phyloP scores from a whole-genome alignment of 1,284 basidiomycete species.

The Trichosporon coremiiforme region DNA sequence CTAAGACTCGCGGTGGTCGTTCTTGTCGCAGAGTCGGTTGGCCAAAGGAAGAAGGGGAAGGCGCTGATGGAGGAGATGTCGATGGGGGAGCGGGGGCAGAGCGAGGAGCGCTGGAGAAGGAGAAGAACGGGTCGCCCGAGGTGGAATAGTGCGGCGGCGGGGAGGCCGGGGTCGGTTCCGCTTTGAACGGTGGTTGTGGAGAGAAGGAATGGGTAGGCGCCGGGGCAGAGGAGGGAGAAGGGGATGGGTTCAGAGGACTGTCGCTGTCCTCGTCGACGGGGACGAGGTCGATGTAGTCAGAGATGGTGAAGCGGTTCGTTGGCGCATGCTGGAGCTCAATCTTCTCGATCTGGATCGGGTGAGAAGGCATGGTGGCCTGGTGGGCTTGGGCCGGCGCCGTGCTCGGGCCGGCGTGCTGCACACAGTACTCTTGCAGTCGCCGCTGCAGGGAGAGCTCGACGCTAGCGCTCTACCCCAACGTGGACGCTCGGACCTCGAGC shows the following conservation, averaged over 20 bases:
- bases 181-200: background rate
- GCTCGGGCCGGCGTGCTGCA: too few relatives aligned
- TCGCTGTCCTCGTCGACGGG: background rate
- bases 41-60: too few relatives aligned
- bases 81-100: too few relatives aligned
- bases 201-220: background rate
- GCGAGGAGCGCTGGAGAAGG: background rate
- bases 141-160: background rate
- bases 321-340: background rate
- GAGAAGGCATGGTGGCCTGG: background rate
- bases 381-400: too few relatives aligned
- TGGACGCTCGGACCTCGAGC: conserved; percentile 2
- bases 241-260: background rate
- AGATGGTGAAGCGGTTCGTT: conserved; percentile 23
- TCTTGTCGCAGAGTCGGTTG: too few relatives aligned
- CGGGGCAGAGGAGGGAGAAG: background rate
- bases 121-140: background rate
- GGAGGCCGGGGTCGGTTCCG: background rate
- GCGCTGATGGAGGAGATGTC: too few relatives aligned
- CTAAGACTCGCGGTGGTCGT: background rate
- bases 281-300: conserved; percentile 21
- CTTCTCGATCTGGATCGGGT: background rate
- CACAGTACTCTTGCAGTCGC: too few relatives aligned
- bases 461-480: background rate
- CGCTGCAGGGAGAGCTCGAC: too few relatives aligned